Evolutionary conservation across 345 rosid species (phyloP), one percentile per base, ranked within the genome.

Genomic region (Erodium maritimum): DNA sequence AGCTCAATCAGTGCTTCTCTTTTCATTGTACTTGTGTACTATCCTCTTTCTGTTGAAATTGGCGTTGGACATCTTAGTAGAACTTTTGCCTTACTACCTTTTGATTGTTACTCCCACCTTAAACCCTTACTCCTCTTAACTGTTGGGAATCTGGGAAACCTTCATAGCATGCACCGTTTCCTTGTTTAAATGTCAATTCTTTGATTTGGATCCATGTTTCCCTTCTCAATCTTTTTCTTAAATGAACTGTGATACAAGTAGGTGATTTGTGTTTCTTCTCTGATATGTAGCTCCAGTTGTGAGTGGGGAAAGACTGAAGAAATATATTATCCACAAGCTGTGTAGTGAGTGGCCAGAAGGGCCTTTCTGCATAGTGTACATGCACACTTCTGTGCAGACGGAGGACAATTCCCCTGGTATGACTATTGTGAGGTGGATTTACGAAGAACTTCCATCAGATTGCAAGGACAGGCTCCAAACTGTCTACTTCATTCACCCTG

Each of bases 381-480:
- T 88, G 81, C 98, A 88, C 54, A 84, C 79, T 56, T 81, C 81
- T 3, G 96, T 84, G 62, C 96, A 88, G 59, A 91, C 80, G 65
- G 95, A 86, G 51, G 96, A 91, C 0, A 91, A 88, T 58, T 84
- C 77, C 12, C 98, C 95, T 1, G 98, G 96, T 13, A 23, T 86
- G 14, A 82, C 87, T 48, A 83, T 88, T 64, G 74, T 91, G 78
- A 81, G 98, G 76, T 88, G 93, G 95, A 91, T 91, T 59, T 91
- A 91, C 50, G 96, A 88, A 76, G 93, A 86, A 37, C 89, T 88
- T 69, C 87, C 96, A 20, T 57, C 77, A 0, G 78, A 64, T n/a
- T 61, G 69, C 70, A 91, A 91, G 79, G 82, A 83, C 29, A 86
- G 96, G 70, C 89, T 91, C 66, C 95, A 79, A 67, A 61, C 75